Base-by-base conservation (phyloP, 345 rosid species). In the thale cress (Arabidopsis thaliana) region DNA sequence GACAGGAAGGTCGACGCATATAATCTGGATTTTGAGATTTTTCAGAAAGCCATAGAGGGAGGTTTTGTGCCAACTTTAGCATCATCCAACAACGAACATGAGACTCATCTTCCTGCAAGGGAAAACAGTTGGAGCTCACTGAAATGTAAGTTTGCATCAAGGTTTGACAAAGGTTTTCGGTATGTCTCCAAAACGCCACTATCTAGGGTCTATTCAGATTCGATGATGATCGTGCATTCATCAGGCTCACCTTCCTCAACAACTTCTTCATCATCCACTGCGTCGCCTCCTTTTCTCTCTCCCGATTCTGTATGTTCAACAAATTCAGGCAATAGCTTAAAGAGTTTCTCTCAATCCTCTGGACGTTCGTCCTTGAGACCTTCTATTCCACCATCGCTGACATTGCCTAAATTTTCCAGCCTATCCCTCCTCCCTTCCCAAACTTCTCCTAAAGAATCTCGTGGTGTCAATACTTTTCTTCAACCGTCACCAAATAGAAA, bases 1-100 rank as follows among this genome's bases (percentile, higher is more conserved):
- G 86, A 83, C 73, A 89, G 93, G 79, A 89, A 71, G 74, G 93
- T 96, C 22, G 87, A 85, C 14, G 78, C 85, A 4, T 96, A 96
- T 79, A 83, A 88, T 84, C 83, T 83, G 63, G 99, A 96, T 83
- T 96, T 88, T 85, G 99, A 93, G 88, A 85, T 96, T 74, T 87
- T 91, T 67, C 83, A 76, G 76, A 93, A 91, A 83, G 98, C 96
- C 40, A 84, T 86, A 7, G 87, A 82, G 67, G 98, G 97, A 70
- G 99, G 99, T n/a, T 84, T 92, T 80, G 89, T 95, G 42, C 99
- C 97, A 65, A 88, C 97, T 13, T 80, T 95, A 78, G 85, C 97
- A 36, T 81, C 96, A 48, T 87, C 96, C 28, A 88, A 89, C 77
- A 87, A 87, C 83, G 97, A 90, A 73, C 84, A 82, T 65, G 99